Evolutionary conservation across 202 grass and related monocot genomes (phyloP).

Genomic region (Zizania palustris): DNA sequence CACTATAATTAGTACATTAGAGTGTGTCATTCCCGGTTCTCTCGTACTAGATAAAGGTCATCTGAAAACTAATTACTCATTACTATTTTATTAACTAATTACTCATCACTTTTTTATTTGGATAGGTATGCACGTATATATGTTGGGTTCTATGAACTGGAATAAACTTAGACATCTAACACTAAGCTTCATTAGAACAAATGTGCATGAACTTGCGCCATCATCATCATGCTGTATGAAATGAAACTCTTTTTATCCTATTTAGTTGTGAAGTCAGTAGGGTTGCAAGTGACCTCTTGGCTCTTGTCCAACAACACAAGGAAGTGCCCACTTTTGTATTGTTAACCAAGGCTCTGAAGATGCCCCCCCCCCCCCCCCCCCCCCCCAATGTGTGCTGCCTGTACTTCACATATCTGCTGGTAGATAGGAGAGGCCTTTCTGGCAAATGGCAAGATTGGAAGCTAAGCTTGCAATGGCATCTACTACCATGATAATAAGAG

Average conservation of each 20-base stretch:
- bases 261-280: conserved; percentile 46
- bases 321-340: conserved; percentile 41
- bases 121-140: background rate
- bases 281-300: conserved; percentile 40
- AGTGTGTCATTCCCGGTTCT: background rate
- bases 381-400: background rate
- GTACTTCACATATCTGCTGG: conserved; percentile 24
- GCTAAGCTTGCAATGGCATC: conserved; percentile 33
- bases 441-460: conserved; percentile 38
- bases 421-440: conserved; percentile 37
- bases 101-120: too few relatives aligned
- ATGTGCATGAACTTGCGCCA: conserved; percentile 18
- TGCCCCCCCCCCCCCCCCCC: too few relatives aligned
- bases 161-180: background rate
- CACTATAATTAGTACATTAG: background rate
- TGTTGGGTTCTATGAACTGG: background rate
- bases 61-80: too few relatives aligned
- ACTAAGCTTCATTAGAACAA: background rate
- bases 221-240: background rate
- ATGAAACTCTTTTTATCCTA: background rate
- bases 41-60: background rate
- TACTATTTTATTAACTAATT: too few relatives aligned
- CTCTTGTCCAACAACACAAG: conserved; percentile 45
- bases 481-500: too few relatives aligned
- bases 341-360: conserved; percentile 1